Conservation (phyloP, 257 asterid genomes). For the Osmanthus fragrans region DNA sequence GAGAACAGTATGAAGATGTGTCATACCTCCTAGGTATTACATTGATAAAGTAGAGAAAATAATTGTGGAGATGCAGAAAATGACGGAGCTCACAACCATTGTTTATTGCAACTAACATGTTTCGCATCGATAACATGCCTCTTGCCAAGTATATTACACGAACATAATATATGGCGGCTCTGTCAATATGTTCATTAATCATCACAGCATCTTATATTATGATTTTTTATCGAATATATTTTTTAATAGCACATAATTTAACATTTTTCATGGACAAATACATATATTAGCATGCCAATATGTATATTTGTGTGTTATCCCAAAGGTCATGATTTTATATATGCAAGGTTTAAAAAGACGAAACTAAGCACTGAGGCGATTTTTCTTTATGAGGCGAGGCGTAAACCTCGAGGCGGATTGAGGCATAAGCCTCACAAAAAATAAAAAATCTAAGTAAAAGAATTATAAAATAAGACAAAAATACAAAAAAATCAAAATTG, state of each 20-base stretch:
- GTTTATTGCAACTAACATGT: neutral
- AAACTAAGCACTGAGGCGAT: no score
- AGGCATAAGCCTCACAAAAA: no score
- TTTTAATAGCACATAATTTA: neutral
- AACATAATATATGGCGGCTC: neutral
- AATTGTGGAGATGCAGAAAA: neutral
- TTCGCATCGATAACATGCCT: neutral
- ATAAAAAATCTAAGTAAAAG: no score
- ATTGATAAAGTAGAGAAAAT: slow-evolving; percentile 1
- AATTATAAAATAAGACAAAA: no score
- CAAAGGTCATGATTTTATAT: neutral
- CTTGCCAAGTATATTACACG: neutral
- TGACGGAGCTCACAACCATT: neutral
- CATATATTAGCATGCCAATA: neutral
- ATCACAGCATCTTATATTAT: neutral
- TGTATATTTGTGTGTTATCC: neutral
- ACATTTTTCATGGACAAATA: neutral
- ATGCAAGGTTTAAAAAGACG: no score
- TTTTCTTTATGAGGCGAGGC: no score
- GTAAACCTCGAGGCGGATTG: no score
- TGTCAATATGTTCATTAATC: neutral
- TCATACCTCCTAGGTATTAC: slow-evolving; percentile 1
- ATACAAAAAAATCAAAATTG: no score
- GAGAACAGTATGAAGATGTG: neutral
- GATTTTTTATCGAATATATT: neutral